Base-by-base conservation (phyloP, 371 early-diverging fungal species). In the Rhizopus microsporus region DNA sequence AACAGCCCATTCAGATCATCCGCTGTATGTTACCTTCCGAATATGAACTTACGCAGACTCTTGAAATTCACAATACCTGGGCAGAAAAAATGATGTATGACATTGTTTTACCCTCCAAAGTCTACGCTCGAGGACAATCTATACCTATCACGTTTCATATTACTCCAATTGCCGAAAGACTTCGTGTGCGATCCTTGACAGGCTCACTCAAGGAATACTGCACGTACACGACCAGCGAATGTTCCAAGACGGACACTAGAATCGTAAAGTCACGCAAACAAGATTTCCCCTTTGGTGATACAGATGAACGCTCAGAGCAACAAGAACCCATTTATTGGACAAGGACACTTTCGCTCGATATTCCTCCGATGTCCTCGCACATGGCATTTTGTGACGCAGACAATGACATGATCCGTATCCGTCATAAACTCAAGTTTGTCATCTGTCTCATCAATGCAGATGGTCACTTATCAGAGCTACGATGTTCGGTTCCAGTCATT, bases 61-160 rank as follows among this genome's bases (percentile, higher is more conserved):
- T 73, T 35, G 72, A 73, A 45, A 73, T 77, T 13, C 68, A 67
- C 40, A 69, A 77, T 42, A 71, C 74, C 3, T 77, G 77, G 77
- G 68, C 62, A 12, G 68, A 71, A 33, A 77, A 77, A 53, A 71
- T 77, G 64, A 62, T 65, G 38, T 77, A 77, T 32, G 72, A 74
- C 13, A 71, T 77, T 37, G 34, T 58, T 8, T n/a, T 78, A 9
- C 75, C 78, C n/a, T 67, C 73, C 3, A 68, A 71, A 43, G 61
- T 72, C 0, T 72, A 70, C 51, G 69, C 72, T 8, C 58, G 62
- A n/a, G 70, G 72, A 4, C 69, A 72, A 23, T 55, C 44, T 29
- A 72, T 78, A 35, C 72, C 73, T 5, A 59, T 72, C 34, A 57
- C 72, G 9, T 78, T 78, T 54, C 56, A 69, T 30, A 70, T 78